Conservation (phyloP, 495 filamentous ascomycete species). For the Lepraria neglecta region DNA sequence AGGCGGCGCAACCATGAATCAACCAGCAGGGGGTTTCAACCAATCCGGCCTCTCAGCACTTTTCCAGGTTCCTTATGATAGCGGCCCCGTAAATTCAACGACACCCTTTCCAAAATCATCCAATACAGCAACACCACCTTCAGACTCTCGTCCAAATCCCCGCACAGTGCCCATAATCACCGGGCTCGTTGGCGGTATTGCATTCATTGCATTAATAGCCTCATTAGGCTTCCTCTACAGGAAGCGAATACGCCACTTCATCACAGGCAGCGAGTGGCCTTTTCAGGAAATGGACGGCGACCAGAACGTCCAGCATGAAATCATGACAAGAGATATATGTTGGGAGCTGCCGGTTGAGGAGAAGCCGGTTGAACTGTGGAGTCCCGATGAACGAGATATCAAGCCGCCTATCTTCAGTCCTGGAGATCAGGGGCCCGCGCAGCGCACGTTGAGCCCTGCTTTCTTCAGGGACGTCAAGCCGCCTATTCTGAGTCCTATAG, state of each 20-base stretch:
- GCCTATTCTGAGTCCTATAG: no score
- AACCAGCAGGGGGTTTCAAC: conserved; percentile 26
- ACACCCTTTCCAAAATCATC: neutral
- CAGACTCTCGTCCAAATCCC: neutral
- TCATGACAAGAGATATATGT: neutral
- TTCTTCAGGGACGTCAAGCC: no score
- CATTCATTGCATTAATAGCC: neutral
- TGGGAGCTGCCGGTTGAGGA: conserved; percentile 17
- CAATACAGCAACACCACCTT: neutral
- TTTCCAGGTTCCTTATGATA: conserved; percentile 15
- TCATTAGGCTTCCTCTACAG: conserved; percentile 11
- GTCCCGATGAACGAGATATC: neutral
- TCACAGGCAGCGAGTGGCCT: conserved; percentile 15
- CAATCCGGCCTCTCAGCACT: conserved; percentile 23
- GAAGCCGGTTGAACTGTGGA: conserved; percentile 11
- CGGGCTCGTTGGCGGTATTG: conserved; percentile 11
- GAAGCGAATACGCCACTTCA: neutral
- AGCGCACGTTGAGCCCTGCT: no score
- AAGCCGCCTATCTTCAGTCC: no score
- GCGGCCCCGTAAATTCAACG: neutral
- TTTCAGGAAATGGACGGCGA: conserved; percentile 19
- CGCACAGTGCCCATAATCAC: conserved; percentile 6
- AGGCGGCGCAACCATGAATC: conserved; percentile 25
- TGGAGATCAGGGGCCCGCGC: no score
- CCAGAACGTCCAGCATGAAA: conserved; percentile 6